Evolutionary conservation across 768 basidiomycete genomes (phyloP).

Genomic region (Agrocybe chaxingu): DNA sequence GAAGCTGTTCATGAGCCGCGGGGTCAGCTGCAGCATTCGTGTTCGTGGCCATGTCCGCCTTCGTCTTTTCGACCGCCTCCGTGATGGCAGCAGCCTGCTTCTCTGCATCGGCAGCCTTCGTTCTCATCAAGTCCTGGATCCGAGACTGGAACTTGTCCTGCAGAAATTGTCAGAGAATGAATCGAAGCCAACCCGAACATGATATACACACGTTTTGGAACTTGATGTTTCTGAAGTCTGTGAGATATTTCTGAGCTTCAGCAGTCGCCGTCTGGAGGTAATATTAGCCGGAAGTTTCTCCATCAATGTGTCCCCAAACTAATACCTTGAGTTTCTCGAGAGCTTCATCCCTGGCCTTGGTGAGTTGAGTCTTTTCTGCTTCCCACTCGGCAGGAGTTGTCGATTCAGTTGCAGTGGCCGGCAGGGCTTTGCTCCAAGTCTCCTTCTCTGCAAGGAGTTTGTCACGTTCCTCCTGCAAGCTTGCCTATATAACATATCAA

Average conservation of each 20-base stretch:
- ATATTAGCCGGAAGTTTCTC: background rate
- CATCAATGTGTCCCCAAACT: background rate
- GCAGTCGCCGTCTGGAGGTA: slow-evolving; percentile 25
- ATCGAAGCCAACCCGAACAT: background rate
- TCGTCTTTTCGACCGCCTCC: slow-evolving; percentile 55
- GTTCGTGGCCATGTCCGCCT: slow-evolving; percentile 36
- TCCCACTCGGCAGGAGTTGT: slow-evolving; percentile 44
- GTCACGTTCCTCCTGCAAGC: slow-evolving; percentile 59
- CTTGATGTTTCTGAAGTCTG: slow-evolving; percentile 41
- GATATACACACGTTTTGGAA: slow-evolving; percentile 35
- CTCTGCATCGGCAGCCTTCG: slow-evolving; percentile 43
- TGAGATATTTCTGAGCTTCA: slow-evolving; percentile 39
- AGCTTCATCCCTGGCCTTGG: slow-evolving; percentile 60
- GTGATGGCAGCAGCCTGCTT: slow-evolving; percentile 51
- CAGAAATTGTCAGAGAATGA: slow-evolving; percentile 2
- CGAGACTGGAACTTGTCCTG: slow-evolving; percentile 65
- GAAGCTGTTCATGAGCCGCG: slow-evolving; percentile 35
- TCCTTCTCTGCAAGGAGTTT: slow-evolving; percentile 59
- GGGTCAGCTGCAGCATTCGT: slow-evolving; percentile 12
- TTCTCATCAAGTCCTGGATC: slow-evolving; percentile 49
- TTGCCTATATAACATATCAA: slow-evolving; percentile 32
- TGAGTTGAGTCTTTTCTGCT: slow-evolving; percentile 54
- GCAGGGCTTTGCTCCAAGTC: slow-evolving; percentile 30
- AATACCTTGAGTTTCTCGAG: slow-evolving; percentile 54
- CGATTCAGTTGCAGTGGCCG: slow-evolving; percentile 20